phyloP scores from a whole-genome alignment of 176 grass and related monocot species.

The Hsuehochloa calcarea region DNA sequence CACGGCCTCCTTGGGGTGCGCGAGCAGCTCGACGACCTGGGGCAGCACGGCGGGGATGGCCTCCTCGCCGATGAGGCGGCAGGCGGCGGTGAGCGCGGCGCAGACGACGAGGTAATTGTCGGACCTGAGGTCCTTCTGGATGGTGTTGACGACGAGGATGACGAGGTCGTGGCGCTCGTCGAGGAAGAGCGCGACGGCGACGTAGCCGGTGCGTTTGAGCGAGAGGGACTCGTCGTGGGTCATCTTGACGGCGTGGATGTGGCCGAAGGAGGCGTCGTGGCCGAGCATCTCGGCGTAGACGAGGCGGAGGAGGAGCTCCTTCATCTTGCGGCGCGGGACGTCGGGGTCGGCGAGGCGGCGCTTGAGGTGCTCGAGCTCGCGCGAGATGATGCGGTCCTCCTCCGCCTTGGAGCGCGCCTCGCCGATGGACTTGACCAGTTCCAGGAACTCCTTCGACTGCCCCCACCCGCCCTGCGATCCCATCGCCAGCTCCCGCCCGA shows the following conservation, averaged over 20 bases:
- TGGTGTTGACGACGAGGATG: conserved; percentile 98
- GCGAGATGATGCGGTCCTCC: conserved; percentile 95
- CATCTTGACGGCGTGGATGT: conserved; percentile 99
- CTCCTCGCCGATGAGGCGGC: conserved; percentile 93
- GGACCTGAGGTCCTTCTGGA: conserved; percentile 98
- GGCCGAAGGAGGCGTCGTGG: conserved; percentile 94
- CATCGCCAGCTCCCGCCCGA: conserved; percentile 97
- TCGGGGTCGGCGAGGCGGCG: conserved; percentile 91
- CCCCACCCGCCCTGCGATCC: conserved; percentile 82
- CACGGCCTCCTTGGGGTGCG: conserved; percentile 84
- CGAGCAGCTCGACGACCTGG: conserved; percentile 88
- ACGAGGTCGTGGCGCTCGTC: conserved; percentile 95
- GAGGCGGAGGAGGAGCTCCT: conserved; percentile 91
- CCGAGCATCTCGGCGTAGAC: conserved; percentile 99
- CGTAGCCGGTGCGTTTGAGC: conserved; percentile 94
- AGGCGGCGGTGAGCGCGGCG: conserved; percentile 75
- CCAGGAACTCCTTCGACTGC: conserved; percentile 96
- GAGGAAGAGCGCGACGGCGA: conserved; percentile 96
- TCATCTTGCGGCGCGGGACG: conserved; percentile 92
- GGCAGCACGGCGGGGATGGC: conserved; percentile 93
- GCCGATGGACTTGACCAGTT: conserved; percentile 98
- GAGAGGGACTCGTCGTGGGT: conserved; percentile 91
- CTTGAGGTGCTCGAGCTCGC: conserved; percentile 88
- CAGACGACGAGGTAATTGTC: conserved; percentile 93
- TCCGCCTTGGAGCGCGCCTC: conserved; percentile 98